These are phyloP conservation scores for Penicillium goetzii DNA, from an alignment of 495 filamentous ascomycete genomes.

Conservation along the genomic window DNA sequence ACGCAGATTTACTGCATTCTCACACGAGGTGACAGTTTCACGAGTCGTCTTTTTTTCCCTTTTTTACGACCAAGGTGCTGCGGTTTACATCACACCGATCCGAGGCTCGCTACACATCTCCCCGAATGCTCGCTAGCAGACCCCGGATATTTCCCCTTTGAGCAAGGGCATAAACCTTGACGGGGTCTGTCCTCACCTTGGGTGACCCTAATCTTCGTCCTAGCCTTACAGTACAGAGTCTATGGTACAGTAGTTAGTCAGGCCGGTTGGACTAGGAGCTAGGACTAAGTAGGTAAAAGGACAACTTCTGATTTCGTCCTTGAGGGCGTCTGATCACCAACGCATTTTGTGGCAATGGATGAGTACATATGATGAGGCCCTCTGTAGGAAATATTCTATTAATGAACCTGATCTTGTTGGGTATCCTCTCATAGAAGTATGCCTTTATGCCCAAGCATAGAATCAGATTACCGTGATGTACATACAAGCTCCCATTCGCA, in stretches of 20 bases:
- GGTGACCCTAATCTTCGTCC: background rate
- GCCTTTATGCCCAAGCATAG: background rate
- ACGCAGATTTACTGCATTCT: background rate
- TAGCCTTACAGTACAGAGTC: background rate
- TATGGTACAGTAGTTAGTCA: background rate
- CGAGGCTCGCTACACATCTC: conserved; percentile 22
- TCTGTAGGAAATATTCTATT: background rate
- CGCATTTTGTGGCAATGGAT: background rate
- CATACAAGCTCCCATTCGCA: background rate
- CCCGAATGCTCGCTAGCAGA: background rate
- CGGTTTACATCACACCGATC: background rate
- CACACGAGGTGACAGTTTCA: conserved; percentile 13
- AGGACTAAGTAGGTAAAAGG: background rate
- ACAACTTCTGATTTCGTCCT: background rate
- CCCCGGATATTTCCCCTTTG: conserved; percentile 12
- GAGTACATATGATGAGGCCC: background rate
- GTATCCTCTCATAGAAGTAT: background rate
- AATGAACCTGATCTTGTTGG: background rate
- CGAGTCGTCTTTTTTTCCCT: background rate
- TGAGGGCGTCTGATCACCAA: background rate
- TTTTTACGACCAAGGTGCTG: background rate
- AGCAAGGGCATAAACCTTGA: conserved; percentile 19
- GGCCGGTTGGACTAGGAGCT: background rate
- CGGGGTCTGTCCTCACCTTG: background rate
- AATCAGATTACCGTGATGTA: background rate